Evolutionary conservation across 148 eudicot species (phyloP), one percentile per base, ranked within the genome.

Genomic region (Amaranthus cruentus): DNA sequence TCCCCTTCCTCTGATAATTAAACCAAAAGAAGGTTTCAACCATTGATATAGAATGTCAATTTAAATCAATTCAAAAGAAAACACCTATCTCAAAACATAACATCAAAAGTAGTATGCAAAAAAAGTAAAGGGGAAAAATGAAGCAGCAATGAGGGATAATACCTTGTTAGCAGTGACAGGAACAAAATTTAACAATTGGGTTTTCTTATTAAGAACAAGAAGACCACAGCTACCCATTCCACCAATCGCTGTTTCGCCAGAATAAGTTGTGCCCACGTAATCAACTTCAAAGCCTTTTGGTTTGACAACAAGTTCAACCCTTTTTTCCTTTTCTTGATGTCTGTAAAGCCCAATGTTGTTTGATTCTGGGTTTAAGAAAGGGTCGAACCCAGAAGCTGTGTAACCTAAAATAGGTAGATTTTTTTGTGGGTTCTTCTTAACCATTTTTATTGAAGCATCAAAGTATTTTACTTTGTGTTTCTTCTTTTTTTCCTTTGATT

Each of bases 101-200:
- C 47, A 43, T 2, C 1, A 55, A 74, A 10, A 43, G 2, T 47
- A 12, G 12, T 4, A 44, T 18, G 70, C 46, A 47, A 53, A 47
- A 50, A 42, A 14, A 13, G 4, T 11, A 14, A 67, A 52, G 15
- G 6, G 47, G 10, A 2, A 13, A 47, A 54, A 28, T 28, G 38
- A 28, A 28, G 47, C 28, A 58, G 13, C 1, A 5, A 62, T 10
- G 14, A 3, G 44, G 44, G 6, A 44, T 42, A 54, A 67, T 73
- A 86, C 98, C 97, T 85, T 91, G 54, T 90, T 86, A 55, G 91
- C 69, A 61, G 83, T 85, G 76, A 94, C 76, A 0, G 93, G 97
- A 47, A 87, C 81, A 77, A 95, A 78, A 77, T 73, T 88, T 56
- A 92, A 79, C 15, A 81, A 78, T 28, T 74, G 77, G 56, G 87